Base-by-base conservation (phyloP, 768 basidiomycete species). In the Mycena epipterygia region DNA sequence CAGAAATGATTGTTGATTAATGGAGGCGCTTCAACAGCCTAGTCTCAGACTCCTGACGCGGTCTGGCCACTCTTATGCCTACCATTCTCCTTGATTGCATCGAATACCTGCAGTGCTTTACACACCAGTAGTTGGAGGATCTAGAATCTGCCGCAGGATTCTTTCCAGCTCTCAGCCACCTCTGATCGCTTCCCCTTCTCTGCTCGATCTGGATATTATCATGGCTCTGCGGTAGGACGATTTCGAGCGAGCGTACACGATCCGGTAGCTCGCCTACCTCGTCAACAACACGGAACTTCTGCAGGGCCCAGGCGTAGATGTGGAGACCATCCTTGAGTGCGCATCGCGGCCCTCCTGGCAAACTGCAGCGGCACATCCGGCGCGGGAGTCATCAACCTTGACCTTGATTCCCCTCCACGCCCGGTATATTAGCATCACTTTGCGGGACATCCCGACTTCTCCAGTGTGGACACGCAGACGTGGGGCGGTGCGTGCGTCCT, bases 401-500 rank as follows among this genome's bases (percentile, higher is more conserved):
- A 80, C 21, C 89, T 92, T 70, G 75, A 76, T 92, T 94, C 64
- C 72, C 74, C 0, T 69, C 75, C 44, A 39, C 44, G 41, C 63
- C 25, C 44, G 68, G 52, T 37, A 73, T 3, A 70, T 86, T 14
- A 70, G 80, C 14, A 80, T 93, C 14, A 76, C 82, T 59, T 74
- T 96, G 56, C 89, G 84, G 33, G 95, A 96, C 77, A 86, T 90
- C 2, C 89, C 93, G 91, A 94, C 73, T 91, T 89, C 71, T 81
- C 83, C 16, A 92, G 90, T 63, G 89, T 95, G 21, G 95, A 95
- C 1, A 90, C 94, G 30, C 95, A 96, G 81, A 96, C 95, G 0
- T 97, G 95, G 95, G 95, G 94, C 5, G 89, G 92, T 12, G 92
- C 94, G 4, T 95, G 92, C 73, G 88, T 96, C 9, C 84, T 97